Evolutionary conservation across 1,139 yeast species (phyloP).

Genomic region (Kluyveromyces sp.): DNA sequence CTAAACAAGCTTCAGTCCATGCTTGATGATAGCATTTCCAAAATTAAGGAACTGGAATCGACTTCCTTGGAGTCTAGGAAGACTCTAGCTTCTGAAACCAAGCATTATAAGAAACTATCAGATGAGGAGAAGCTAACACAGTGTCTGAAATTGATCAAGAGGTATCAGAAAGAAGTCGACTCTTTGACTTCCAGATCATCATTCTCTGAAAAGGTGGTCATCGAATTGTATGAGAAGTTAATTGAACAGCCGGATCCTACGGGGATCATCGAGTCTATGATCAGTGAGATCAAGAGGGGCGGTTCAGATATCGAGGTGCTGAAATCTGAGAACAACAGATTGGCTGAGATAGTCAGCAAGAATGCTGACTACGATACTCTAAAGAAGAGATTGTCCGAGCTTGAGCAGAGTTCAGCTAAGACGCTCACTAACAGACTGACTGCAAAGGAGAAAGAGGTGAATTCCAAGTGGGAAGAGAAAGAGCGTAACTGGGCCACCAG

Average conservation of each 20-base stretch:
- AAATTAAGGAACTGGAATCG: conserved; percentile 64
- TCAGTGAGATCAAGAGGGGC: conserved; percentile 46
- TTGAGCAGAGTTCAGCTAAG: conserved; percentile 54
- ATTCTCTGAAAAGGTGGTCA: conserved; percentile 62
- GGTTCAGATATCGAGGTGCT: conserved; percentile 48
- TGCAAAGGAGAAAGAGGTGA: conserved; percentile 58
- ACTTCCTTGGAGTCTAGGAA: conserved; percentile 63
- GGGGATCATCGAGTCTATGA: conserved; percentile 66
- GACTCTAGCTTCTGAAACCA: conserved; percentile 72
- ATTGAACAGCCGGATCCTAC: conserved; percentile 93
- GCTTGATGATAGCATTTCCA: conserved; percentile 69
- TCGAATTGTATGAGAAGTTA: conserved; percentile 64
- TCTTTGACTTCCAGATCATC: conserved; percentile 71
- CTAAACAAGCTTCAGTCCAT: conserved; percentile 60
- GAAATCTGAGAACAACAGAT: conserved; percentile 45
- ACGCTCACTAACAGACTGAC: conserved; percentile 38
- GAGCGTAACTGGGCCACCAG: conserved; percentile 53
- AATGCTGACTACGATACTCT: conserved; percentile 75
- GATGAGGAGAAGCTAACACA: conserved; percentile 54
- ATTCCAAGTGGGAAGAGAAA: conserved; percentile 54
- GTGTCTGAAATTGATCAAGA: conserved; percentile 66
- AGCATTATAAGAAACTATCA: conserved; percentile 65
- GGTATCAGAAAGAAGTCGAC: conserved; percentile 86
- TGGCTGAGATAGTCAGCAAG: conserved; percentile 56
- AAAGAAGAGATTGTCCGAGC: conserved; percentile 50